Evolutionary conservation across 2,329 filamentous ascomycete genomes (phyloP), one percentile per base, ranked within the genome.

Genomic region (Trichoderma cornu-damae): DNA sequence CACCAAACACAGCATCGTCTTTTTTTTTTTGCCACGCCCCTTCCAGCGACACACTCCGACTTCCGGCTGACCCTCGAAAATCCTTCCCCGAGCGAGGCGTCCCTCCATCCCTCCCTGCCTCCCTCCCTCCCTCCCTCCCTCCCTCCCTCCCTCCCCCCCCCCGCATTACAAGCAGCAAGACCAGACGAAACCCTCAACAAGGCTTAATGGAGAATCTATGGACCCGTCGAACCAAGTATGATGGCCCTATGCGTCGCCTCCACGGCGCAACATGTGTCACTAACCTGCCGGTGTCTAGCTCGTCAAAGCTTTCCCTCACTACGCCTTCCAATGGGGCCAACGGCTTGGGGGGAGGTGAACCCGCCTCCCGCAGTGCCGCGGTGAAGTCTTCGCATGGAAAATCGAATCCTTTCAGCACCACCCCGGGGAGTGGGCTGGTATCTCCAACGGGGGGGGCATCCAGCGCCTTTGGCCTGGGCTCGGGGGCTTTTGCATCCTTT

Each of bases 381-480:
- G 80, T 85, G 59, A 89, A 90, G 79, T 86, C 86, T 63, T 90
- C 89, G 66, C 86, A 91, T 70, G 86, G 85, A 68, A 86, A 86
- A 71, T 79, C 82, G 61, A 94, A 90, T 72, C 87, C 90, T 22
- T 93, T 96, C 77, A 79, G 84, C 65, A 83, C 89, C 64, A 85
- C 89, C 87, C 60, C 83, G 88, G 66, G 85, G 83, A 60, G 82
- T 80, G 65, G 68, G 44, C 57, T 73, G 57, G 68, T 67, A 37
- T 73, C 71, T 34, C 71, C 71, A 20, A 71, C 70, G 28, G 83
- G 82, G 58, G 83, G 83, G 58, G 90, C 89, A 56, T 91, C 90
- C 16, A 92, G 88, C 67, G 92, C 93, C 59, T 99, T 99, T 74
- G 92, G 91, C 50, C 79, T 99, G 60, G 94, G 94, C 38, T 95